These are phyloP conservation scores for Aspergillus ustus DNA, from an alignment of 2,329 filamentous ascomycete species.

Conservation along the genomic window DNA sequence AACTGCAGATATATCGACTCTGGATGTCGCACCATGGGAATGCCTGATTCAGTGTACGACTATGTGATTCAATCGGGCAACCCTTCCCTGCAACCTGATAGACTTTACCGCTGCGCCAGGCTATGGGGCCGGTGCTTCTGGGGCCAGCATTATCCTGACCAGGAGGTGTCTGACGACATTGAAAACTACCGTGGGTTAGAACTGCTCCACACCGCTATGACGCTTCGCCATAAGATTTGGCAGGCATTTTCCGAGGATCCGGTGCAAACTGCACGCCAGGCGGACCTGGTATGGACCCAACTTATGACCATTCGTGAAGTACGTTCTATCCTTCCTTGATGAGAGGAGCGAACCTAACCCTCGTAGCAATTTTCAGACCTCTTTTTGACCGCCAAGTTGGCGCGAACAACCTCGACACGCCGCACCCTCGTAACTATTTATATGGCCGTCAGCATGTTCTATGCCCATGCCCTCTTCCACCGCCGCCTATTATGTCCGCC, in stretches of 20 bases:
- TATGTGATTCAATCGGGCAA: slow-evolving; percentile 38
- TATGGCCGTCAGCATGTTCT: slow-evolving; percentile 40
- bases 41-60: slow-evolving; percentile 38
- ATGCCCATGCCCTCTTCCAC: slow-evolving; percentile 39
- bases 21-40: slow-evolving; percentile 34
- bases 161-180: slow-evolving; percentile 43
- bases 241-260: slow-evolving; percentile 30
- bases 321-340: slow-evolving; percentile 1
- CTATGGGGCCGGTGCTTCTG: slow-evolving; percentile 43
- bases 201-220: slow-evolving; percentile 36
- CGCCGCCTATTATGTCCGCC: slow-evolving; percentile 35
- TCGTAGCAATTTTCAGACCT: slow-evolving; percentile 43
- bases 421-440: slow-evolving; percentile 43
- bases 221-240: slow-evolving; percentile 37
- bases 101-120: slow-evolving; percentile 39
- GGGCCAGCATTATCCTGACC: slow-evolving; percentile 42
- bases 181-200: slow-evolving; percentile 44
- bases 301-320: slow-evolving; percentile 35
- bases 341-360: not conserved
- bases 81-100: slow-evolving; percentile 38
- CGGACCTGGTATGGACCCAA: slow-evolving; percentile 29
- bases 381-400: slow-evolving; percentile 40
- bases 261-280: slow-evolving; percentile 20
- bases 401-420: slow-evolving; percentile 33
- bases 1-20: slow-evolving; percentile 35